Conservation (phyloP, 768 basidiomycete species). For the Boletus rex-veris region DNA sequence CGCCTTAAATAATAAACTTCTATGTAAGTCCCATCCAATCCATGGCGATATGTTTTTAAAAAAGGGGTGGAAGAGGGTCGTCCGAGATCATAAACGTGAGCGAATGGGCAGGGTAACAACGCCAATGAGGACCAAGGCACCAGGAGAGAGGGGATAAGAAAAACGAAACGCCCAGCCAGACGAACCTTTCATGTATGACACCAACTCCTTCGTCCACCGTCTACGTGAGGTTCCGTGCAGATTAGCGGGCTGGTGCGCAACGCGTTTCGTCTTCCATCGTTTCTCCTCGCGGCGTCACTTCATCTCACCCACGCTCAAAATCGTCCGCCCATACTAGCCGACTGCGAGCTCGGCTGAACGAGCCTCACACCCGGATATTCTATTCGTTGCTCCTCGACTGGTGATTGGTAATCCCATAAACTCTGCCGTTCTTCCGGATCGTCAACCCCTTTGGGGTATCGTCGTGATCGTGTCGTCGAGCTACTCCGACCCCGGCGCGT, state of each 20-base stretch:
- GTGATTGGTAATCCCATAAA: slow-evolving; percentile 42
- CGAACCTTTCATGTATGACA: too few relatives aligned
- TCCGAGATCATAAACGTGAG: too few relatives aligned
- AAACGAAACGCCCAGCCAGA: too few relatives aligned
- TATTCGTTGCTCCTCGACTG: slow-evolving; percentile 18
- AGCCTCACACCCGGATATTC: slow-evolving; percentile 36
- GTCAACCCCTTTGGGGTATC: slow-evolving; percentile 44
- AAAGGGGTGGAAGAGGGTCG: too few relatives aligned
- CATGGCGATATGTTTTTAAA: too few relatives aligned
- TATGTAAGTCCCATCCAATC: too few relatives aligned
- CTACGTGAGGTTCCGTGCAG: too few relatives aligned
- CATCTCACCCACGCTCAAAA: slow-evolving; percentile 13
- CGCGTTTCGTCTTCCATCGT: background rate
- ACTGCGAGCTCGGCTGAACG: slow-evolving; percentile 30
- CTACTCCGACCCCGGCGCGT: slow-evolving; percentile 33
- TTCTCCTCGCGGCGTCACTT: background rate
- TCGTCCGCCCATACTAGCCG: slow-evolving; percentile 5
- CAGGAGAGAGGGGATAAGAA: too few relatives aligned
- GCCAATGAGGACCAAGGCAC: too few relatives aligned
- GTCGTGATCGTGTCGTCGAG: slow-evolving; percentile 46
- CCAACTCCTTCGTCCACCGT: too few relatives aligned
- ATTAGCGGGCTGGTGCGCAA: background rate
- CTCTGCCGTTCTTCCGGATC: slow-evolving; percentile 62
- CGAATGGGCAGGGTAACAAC: too few relatives aligned
- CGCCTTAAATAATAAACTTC: too few relatives aligned